Conservation (phyloP, 495 filamentous ascomycete species). For the Penicillium goetzii region DNA sequence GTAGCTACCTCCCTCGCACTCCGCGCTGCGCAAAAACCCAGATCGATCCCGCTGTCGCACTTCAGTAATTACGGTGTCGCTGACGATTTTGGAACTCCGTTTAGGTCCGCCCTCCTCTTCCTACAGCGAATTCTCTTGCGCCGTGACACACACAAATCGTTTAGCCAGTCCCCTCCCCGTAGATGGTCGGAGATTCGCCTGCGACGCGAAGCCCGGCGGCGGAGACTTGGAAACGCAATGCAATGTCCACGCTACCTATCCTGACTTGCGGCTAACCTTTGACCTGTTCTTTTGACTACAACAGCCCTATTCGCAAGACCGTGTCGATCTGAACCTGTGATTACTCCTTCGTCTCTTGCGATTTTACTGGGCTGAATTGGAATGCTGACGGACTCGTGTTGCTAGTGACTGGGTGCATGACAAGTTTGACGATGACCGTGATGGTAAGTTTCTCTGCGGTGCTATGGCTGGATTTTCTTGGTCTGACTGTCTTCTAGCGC, state of each 20-base stretch:
- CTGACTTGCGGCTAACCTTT: conserved; percentile 60
- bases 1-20: conserved; percentile 39
- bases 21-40: neutral
- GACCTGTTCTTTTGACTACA: conserved; percentile 50
- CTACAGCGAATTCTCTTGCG: conserved; percentile 44
- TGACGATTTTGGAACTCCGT: conserved; percentile 36
- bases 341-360: conserved; percentile 10
- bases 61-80: neutral
- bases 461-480: conserved; percentile 22
- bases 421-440: conserved; percentile 71
- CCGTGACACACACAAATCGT: conserved; percentile 39
- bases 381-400: conserved; percentile 22
- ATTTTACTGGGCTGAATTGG: conserved; percentile 9
- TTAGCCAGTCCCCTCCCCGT: conserved; percentile 36
- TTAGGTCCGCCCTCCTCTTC: conserved; percentile 50
- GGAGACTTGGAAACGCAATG: conserved; percentile 42
- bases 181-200: conserved; percentile 37
- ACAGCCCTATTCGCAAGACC: conserved; percentile 61
- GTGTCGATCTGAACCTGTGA: conserved; percentile 60
- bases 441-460: conserved; percentile 39
- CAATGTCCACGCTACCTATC: conserved; percentile 45
- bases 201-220: conserved; percentile 37
- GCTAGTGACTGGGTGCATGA: conserved; percentile 89
- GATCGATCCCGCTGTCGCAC: neutral
- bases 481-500: conserved; percentile 38